These are phyloP conservation scores for Samsoniella hepiali DNA, from an alignment of 2,329 filamentous ascomycete genomes.

Conservation along the genomic window DNA sequence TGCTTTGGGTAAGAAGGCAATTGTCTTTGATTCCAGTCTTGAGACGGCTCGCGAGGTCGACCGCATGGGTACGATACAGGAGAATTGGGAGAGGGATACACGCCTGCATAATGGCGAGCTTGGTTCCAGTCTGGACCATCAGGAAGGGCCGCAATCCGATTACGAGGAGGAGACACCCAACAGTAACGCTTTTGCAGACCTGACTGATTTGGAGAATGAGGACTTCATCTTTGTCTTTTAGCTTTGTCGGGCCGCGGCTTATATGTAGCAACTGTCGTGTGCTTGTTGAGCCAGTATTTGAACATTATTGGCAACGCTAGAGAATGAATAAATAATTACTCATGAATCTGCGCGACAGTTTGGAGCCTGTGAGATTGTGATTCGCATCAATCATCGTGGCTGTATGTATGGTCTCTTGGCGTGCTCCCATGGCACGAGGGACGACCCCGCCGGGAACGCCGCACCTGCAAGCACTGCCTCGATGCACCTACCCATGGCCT, in stretches of 20 bases:
- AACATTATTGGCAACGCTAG: conserved; percentile 27
- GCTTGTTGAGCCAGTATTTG: not conserved
- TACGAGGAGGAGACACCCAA: conserved; percentile 20
- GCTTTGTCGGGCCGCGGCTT: no score
- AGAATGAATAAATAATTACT: not conserved
- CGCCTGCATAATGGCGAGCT: conserved; percentile 10
- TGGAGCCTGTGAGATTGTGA: not conserved
- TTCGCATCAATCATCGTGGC: not conserved
- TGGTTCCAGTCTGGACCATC: not conserved
- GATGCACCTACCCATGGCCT: conserved; percentile 13
- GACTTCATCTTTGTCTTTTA: conserved; percentile 59
- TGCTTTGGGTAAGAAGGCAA: conserved; percentile 56
- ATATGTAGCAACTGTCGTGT: not conserved
- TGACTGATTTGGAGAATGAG: conserved; percentile 60
- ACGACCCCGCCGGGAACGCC: conserved; percentile 5
- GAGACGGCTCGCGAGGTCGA: conserved; percentile 44
- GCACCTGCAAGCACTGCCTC: conserved; percentile 16
- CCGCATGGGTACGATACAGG: conserved; percentile 32
- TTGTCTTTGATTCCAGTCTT: conserved; percentile 59
- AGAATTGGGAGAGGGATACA: conserved; percentile 5
- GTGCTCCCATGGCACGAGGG: not conserved
- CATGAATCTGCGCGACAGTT: not conserved
- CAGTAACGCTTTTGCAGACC: conserved; percentile 41
- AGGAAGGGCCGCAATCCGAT: conserved; percentile 3
- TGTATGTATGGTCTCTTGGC: not conserved